These are phyloP conservation scores for Alisma plantagoaquatica DNA, from an alignment of 106 monocot species.

Conservation along the genomic window DNA sequence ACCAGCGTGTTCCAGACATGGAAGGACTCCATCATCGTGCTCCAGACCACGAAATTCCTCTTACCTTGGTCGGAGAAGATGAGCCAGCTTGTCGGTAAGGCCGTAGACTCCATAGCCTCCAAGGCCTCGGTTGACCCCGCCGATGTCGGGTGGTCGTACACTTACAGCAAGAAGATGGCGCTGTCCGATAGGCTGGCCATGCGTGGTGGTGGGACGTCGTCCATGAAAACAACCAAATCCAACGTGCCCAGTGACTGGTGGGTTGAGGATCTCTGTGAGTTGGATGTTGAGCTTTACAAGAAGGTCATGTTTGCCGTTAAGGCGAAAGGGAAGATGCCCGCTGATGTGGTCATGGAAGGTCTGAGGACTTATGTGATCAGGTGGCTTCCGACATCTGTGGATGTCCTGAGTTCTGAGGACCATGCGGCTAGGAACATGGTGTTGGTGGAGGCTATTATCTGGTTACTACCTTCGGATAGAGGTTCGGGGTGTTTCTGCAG, in stretches of 20 bases:
- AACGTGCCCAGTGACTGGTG: constrained; percentile 74
- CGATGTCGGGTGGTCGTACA: constrained; percentile 71
- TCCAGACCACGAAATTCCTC: constrained; percentile 56
- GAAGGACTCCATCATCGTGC: constrained; percentile 86
- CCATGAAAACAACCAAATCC: constrained; percentile 10
- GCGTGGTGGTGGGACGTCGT: neutral
- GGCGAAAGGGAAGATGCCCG: constrained; percentile 60
- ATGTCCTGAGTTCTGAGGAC: constrained; percentile 40
- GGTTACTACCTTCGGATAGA: constrained; percentile 52
- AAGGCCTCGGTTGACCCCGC: constrained; percentile 66
- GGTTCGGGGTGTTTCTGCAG: constrained; percentile 59
- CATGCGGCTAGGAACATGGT: constrained; percentile 31
- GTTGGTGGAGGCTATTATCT: constrained; percentile 58
- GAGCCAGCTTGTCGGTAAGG: constrained; percentile 57
- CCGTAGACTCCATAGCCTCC: constrained; percentile 71
- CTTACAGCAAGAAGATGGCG: constrained; percentile 35
- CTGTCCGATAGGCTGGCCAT: constrained; percentile 29
- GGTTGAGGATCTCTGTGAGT: constrained; percentile 72
- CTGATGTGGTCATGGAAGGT: constrained; percentile 51
- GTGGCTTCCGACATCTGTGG: constrained; percentile 74
- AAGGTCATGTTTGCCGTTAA: constrained; percentile 62
- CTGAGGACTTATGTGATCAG: constrained; percentile 57
- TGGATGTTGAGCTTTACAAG: constrained; percentile 72
- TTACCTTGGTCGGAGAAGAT: constrained; percentile 60
- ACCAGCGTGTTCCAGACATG: constrained; percentile 68